Evolutionary conservation across 352 stramenopile species (phyloP).

Genomic region (Pythium oligandrum): DNA sequence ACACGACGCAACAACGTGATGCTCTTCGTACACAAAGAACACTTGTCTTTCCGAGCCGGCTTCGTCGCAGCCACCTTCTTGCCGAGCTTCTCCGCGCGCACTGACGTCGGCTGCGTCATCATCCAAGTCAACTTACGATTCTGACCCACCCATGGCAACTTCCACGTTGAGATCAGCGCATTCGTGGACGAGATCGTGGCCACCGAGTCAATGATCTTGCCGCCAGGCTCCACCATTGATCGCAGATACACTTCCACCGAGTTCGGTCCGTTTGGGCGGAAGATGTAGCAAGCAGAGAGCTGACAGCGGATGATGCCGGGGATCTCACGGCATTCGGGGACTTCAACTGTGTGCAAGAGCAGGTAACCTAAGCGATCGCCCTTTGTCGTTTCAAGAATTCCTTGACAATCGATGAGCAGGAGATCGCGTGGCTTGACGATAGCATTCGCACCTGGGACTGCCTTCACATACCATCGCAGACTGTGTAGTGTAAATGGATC

Average conservation of each 20-base stretch:
- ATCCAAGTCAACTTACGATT: too few species aligned
- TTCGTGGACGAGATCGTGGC: too few species aligned
- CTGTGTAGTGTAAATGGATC: conserved; percentile 17
- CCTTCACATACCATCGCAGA: conserved; percentile 22
- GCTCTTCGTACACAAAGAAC: too few species aligned
- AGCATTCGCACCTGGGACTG: conserved; percentile 4
- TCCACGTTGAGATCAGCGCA: too few species aligned
- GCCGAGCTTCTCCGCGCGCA: too few species aligned
- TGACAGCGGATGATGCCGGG: conserved; percentile 29
- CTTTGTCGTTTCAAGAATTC: neutral
- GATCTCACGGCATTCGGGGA: conserved; percentile 29
- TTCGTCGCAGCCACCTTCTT: too few species aligned
- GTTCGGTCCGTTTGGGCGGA: conserved; percentile 20
- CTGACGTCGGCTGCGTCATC: too few species aligned
- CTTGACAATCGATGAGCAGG: conserved; percentile 11
- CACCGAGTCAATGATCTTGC: too few species aligned
- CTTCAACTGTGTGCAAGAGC: conserved; percentile 37
- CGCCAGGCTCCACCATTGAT: conserved; percentile 31
- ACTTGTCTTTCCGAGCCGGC: too few species aligned
- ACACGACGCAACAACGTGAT: too few species aligned
- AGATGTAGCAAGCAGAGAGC: conserved; percentile 39
- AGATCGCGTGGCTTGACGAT: conserved; percentile 12
- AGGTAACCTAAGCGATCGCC: conserved; percentile 28
- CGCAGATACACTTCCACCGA: conserved; percentile 45
- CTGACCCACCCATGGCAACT: too few species aligned